Evolutionary conservation across 768 basidiomycete genomes (phyloP).

Genomic region (Hypsizygus marmoreus): DNA sequence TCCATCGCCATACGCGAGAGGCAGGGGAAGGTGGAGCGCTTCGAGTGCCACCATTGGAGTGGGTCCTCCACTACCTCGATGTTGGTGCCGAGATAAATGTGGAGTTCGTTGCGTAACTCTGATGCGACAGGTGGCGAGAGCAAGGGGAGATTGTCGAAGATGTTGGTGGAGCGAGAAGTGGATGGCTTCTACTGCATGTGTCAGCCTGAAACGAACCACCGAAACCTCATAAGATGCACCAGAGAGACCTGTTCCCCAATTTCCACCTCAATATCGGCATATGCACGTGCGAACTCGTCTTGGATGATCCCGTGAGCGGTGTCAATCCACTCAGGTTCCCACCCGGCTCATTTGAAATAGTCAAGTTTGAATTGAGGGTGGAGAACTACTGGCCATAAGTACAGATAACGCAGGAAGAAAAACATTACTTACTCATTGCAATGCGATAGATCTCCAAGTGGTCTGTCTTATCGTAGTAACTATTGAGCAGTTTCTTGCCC

Average conservation of each 20-base stretch:
- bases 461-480: conserved; percentile 28
- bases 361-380: conserved; percentile 36
- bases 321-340: conserved; percentile 31
- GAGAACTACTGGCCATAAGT: conserved; percentile 28
- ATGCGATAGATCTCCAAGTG: conserved; percentile 27
- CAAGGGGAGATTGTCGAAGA: conserved; percentile 9
- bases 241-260: too few relatives aligned
- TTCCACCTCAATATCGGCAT: conserved; percentile 4
- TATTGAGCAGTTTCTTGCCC: conserved; percentile 27
- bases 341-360: conserved; percentile 31
- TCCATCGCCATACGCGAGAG: conserved; percentile 32
- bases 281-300: conserved; percentile 18
- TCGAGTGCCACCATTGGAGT: conserved; percentile 28
- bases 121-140: background rate
- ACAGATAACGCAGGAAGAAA: conserved; percentile 4
- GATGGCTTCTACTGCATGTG: background rate
- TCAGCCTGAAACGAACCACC: too few relatives aligned
- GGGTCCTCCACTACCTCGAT: conserved; percentile 19
- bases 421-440: conserved; percentile 33
- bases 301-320: conserved; percentile 23
- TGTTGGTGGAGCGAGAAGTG: too few relatives aligned
- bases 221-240: too few relatives aligned
- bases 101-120: conserved; percentile 22
- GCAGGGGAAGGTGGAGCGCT: conserved; percentile 19
- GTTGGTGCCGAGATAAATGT: conserved; percentile 23